These are phyloP conservation scores for Ceratobasidium sp. DNA, from an alignment of 1,284 basidiomycete species.

Conservation along the genomic window DNA sequence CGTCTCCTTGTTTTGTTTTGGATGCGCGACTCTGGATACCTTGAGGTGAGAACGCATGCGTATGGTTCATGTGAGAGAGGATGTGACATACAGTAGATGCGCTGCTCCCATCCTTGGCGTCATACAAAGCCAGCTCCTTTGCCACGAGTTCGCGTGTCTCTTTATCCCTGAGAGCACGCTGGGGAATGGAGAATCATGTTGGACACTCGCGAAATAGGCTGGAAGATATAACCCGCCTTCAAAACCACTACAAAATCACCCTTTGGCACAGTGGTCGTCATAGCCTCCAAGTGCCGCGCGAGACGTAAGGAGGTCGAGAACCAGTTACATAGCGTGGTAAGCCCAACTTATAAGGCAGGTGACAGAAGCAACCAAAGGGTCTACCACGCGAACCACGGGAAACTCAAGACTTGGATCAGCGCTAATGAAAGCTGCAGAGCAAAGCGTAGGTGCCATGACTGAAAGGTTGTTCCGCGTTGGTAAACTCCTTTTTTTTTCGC, in stretches of 20 bases:
- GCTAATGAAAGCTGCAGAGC: background rate
- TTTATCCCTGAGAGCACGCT: slow-evolving; percentile 10
- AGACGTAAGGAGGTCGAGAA: background rate
- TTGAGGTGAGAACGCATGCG: background rate
- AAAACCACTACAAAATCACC: background rate
- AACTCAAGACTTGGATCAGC: background rate
- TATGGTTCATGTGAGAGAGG: background rate
- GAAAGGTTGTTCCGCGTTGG: too few relatives aligned
- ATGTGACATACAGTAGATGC: background rate
- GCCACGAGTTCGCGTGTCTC: slow-evolving; percentile 21
- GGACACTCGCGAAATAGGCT: too few relatives aligned
- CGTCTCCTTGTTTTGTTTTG: background rate
- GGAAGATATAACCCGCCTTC: background rate
- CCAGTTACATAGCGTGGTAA: background rate
- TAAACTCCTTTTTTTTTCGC: background rate
- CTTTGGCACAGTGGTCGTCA: background rate
- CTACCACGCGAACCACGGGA: background rate
- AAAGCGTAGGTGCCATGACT: background rate
- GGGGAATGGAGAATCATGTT: background rate
- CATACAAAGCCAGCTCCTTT: slow-evolving; percentile 7
- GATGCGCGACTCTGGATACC: background rate
- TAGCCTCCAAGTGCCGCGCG: background rate
- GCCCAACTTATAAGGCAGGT: background rate
- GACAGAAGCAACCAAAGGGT: background rate
- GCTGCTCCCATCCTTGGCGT: background rate